Evolutionary conservation across 2,329 filamentous ascomycete genomes (phyloP), one percentile per base, ranked within the genome.

Genomic region (Sporothrix humicola): DNA sequence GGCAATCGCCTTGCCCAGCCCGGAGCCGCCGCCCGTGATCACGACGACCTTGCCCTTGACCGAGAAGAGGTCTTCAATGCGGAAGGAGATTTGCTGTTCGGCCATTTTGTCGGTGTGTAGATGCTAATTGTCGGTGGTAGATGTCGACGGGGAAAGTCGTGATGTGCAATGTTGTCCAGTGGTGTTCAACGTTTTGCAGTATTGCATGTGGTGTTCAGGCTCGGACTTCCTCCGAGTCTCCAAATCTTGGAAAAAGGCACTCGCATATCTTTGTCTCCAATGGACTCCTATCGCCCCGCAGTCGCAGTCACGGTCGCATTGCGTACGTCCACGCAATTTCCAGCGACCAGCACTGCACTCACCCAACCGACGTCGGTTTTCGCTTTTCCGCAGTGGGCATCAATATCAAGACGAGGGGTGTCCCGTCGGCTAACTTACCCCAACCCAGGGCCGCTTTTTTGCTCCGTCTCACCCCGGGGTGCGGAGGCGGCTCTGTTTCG

Each of bases 1-100:
- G 3, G 84, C 82, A 26, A 84, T 84, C 75, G 84, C 82, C 44
- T 85, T 80, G 12, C 84, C 84, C 31, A 86, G 81, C 8, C 84
- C 84, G 2, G 81, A 83, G 13, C 84, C 83, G 46, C 84, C 84
- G 42, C 83, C 84, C 13, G 84, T 85, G 17, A 86, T 81, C 54
- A 85, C 80, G 54, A 83, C 81, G 31, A 81, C 78, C 77, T 80
- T 82, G 72, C 78, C 79, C 76, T 80, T 81, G 75, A 82, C 79
- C 72, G 81, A 80, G 78, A 84, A 83, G 65, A 83, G 80, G 10
- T 78, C 76, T n/a, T 76, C 76, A 42, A 79, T 8, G 52, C 76
- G 73, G 74, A 79, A 76, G 10, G 77, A 78, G 20, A 78, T 74
- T 26, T 78, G 76, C 42, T 77, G 77, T 31, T 59, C 71, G 17